These are phyloP conservation scores for Sugiyamaella smithiae DNA, from an alignment of 805 yeast genomes.

Conservation along the genomic window DNA sequence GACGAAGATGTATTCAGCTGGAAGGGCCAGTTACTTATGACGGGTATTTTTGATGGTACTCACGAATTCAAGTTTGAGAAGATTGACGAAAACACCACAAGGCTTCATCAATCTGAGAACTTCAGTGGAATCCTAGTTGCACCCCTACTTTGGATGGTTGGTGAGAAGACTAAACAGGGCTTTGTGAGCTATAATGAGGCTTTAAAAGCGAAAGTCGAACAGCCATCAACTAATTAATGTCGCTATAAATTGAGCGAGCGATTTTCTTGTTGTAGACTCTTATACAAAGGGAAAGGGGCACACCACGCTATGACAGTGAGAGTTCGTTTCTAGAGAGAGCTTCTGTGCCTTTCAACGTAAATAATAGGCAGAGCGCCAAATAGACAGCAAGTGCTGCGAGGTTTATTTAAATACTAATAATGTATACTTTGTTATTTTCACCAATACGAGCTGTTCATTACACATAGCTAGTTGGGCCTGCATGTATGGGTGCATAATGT, in stretches of 20 bases:
- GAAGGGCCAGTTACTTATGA: neutral
- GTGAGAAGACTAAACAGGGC: constrained; percentile 5
- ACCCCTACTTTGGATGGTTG: constrained; percentile 1
- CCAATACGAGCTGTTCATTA: too few species aligned
- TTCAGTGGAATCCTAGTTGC: neutral
- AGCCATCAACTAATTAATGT: neutral
- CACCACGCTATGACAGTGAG: too few species aligned
- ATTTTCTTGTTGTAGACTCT: too few species aligned
- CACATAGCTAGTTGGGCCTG: too few species aligned
- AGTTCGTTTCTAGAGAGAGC: too few species aligned
- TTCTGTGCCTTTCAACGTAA: too few species aligned
- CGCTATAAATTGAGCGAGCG: too few species aligned
- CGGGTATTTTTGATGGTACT: constrained; percentile 8
- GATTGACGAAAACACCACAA: constrained; percentile 2
- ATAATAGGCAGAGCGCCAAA: too few species aligned
- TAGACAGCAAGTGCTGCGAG: too few species aligned
- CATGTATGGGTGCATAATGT: neutral
- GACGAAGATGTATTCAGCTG: constrained; percentile 1
- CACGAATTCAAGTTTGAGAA: constrained; percentile 9
- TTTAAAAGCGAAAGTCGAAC: constrained; percentile 5
- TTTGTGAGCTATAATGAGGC: constrained; percentile 6
- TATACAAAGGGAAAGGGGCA: too few species aligned
- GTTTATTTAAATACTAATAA: too few species aligned
- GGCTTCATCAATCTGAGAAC: constrained; percentile 1
- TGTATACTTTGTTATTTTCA: too few species aligned